Base-by-base conservation (phyloP, 805 yeast species). In the Barnettozyma siamensis region DNA sequence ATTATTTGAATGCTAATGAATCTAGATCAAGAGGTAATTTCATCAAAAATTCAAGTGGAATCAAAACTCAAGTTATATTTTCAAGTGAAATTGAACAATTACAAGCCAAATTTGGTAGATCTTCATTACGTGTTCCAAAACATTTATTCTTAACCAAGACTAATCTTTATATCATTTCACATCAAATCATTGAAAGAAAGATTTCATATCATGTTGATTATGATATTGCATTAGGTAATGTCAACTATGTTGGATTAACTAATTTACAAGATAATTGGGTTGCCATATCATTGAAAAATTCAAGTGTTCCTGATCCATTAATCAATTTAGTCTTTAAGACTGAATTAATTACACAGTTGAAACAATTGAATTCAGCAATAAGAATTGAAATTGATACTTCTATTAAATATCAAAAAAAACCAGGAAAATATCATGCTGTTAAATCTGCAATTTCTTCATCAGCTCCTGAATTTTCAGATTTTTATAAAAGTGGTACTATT, bases 251-350 rank as follows among this genome's bases (percentile, higher is more conserved):
- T 13, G 80, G 80, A 4, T 55, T 93, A 50, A 84, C 96, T 0
- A 76, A 72, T 35, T 68, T 78, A 41, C 93, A 89, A 50, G 99
- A 93, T 63, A 93, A 89, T 55, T 93, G 99, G 99, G 60, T 89
- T 27, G 94, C 95, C 1, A 46, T 67, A 9, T 64, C 70, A 2
- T 45, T 66, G 31, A 48, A 52, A 8, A 49, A 60, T 29, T 51
- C 65, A 3, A 55, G 61, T 2, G 73, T 70, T 39, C 88, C 96
- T 1, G 99, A 93, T 63, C 72, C 86, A 11, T 76, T 93, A 43
- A 67, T 93, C 46, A 84, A 85, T 62, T 72, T 88, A 44, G 75
- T 76, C 43, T 85, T 93, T 67, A 93, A 93, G 65, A 93, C 98
- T 0, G 99, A 93, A 59, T 66, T 93, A 40, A 66, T 85, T 1